Evolutionary conservation across 2,329 filamentous ascomycete genomes (phyloP).

Genomic region (Cladosporium sphaerospermum): DNA sequence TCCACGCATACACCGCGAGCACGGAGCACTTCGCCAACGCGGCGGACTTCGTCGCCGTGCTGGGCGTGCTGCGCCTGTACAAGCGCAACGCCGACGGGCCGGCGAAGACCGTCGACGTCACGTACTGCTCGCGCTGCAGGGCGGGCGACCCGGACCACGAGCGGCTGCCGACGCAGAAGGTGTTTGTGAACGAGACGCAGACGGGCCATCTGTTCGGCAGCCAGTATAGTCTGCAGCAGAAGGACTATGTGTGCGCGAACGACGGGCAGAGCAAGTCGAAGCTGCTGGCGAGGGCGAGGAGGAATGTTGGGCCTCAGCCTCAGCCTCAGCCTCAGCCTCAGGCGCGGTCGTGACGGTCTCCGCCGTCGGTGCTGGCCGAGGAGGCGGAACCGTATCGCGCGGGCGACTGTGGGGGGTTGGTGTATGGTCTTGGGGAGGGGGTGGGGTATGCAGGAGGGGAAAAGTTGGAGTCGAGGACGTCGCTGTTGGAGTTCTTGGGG

Average conservation of each 20-base stretch:
- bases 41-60: constrained; percentile 6
- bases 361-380: too few species aligned
- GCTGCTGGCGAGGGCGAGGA: neutral
- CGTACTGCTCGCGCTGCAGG: neutral
- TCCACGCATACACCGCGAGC: constrained; percentile 1
- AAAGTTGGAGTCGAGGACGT: too few species aligned
- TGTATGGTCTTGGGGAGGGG: too few species aligned
- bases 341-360: too few species aligned
- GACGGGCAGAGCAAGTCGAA: neutral
- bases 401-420: too few species aligned
- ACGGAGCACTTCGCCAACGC: constrained; percentile 10
- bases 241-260: constrained; percentile 4
- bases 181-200: constrained; percentile 8
- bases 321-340: too few species aligned
- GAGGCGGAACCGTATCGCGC: too few species aligned
- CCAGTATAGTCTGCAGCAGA: constrained; percentile 5
- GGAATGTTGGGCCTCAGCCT: neutral
- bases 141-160: neutral
- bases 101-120: neutral
- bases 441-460: too few species aligned
- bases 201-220: constrained; percentile 6
- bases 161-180: neutral
- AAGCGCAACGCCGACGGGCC: neutral
- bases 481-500: too few species aligned
- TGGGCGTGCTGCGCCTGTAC: constrained; percentile 5